Evolutionary conservation across 257 asterid species (phyloP).

Genomic region (Thymus mandschuricus): DNA sequence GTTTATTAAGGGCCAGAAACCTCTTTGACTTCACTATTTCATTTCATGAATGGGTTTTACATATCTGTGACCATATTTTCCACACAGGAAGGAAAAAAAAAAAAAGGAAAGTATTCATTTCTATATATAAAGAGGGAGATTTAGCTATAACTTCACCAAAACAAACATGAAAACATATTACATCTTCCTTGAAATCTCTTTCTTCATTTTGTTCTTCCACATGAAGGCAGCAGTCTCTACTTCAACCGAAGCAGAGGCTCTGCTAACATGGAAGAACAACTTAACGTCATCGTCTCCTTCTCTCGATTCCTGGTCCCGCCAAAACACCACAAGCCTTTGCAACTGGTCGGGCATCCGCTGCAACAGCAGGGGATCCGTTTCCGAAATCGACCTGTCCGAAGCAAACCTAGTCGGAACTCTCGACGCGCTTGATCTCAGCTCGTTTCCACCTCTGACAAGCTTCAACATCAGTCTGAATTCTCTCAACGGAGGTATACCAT

Average conservation of each 20-base stretch:
- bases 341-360: conserved; percentile 68
- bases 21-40: no score
- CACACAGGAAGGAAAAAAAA: no score
- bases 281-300: conserved; percentile 33
- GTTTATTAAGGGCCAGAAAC: no score
- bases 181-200: neutral
- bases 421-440: conserved; percentile 46
- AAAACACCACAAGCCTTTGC: conserved; percentile 53
- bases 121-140: neutral
- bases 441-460: conserved; percentile 44
- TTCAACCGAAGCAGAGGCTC: conserved; percentile 66
- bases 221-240: conserved; percentile 40
- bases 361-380: conserved; percentile 43
- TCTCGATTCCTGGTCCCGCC: conserved; percentile 62
- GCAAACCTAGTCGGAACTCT: conserved; percentile 50
- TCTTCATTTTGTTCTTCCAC: conserved; percentile 35
- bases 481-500: conserved; percentile 63
- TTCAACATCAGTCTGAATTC: conserved; percentile 50
- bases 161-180: neutral
- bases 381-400: conserved; percentile 46
- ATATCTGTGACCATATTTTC: no score
- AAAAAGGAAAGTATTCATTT: neutral
- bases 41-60: no score
- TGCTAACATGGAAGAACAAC: conserved; percentile 63
- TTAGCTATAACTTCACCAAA: neutral